phyloP scores from a whole-genome alignment of 768 basidiomycete species.

The Mycena pura region DNA sequence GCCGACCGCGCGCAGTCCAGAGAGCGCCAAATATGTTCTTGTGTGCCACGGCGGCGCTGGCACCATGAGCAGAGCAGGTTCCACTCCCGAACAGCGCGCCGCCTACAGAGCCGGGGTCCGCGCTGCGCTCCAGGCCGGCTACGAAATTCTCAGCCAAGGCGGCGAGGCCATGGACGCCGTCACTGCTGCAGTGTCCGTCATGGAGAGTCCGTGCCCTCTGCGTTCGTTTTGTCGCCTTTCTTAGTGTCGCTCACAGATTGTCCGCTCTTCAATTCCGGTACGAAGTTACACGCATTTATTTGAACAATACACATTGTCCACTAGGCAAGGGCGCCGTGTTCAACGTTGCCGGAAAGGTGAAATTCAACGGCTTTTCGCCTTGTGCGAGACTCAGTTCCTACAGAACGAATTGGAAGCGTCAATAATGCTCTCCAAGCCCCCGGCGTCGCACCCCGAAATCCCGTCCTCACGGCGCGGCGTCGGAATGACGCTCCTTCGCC shows the following conservation, averaged over 20 bases:
- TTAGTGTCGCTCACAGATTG: slow-evolving; percentile 52
- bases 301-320: neutral
- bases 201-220: too few species aligned
- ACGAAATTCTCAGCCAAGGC: slow-evolving; percentile 65
- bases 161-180: slow-evolving; percentile 84
- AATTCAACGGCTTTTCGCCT: neutral
- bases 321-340: slow-evolving; percentile 81
- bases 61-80: slow-evolving; percentile 61
- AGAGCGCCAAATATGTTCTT: slow-evolving; percentile 40
- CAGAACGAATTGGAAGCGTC: slow-evolving; percentile 87
- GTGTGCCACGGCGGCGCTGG: slow-evolving; percentile 87
- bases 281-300: neutral
- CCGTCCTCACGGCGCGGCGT: slow-evolving; percentile 66
- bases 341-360: slow-evolving; percentile 79
- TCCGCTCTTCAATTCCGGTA: slow-evolving; percentile 71
- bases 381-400: slow-evolving; percentile 1
- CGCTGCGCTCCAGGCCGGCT: slow-evolving; percentile 64
- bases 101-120: slow-evolving; percentile 63
- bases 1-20: neutral
- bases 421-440: slow-evolving; percentile 82
- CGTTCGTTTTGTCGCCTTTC: slow-evolving; percentile 3
- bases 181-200: slow-evolving; percentile 70
- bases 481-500: slow-evolving; percentile 70
- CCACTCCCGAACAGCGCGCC: slow-evolving; percentile 66
- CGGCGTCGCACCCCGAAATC: slow-evolving; percentile 65